Conservation (phyloP, 805 yeast species). For the Suhomyces sp. region DNA sequence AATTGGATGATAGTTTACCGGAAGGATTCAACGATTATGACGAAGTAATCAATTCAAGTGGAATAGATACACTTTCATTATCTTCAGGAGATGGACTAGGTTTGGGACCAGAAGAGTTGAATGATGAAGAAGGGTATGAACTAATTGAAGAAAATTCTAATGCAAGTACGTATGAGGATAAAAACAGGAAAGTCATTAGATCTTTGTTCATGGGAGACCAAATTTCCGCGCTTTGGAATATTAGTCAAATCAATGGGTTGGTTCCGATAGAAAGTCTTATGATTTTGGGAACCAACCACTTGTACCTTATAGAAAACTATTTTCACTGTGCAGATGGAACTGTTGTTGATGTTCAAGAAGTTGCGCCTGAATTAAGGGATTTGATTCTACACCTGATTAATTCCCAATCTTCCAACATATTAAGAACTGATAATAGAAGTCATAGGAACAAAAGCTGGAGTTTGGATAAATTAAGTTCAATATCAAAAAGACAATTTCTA, state of each 20-base stretch:
- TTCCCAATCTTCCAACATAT: constrained; percentile 39
- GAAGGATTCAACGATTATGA: neutral
- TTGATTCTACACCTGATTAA: constrained; percentile 65
- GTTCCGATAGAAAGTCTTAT: constrained; percentile 73
- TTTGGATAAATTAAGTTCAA: constrained; percentile 55
- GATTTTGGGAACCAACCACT: constrained; percentile 62
- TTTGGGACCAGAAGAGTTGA: constrained; percentile 4
- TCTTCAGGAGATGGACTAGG: constrained; percentile 14
- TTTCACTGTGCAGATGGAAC: constrained; percentile 51
- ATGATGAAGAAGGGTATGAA: constrained; percentile 40
- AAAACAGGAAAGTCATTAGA: constrained; percentile 70
- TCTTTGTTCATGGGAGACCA: constrained; percentile 68
- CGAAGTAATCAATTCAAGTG: constrained; percentile 15
- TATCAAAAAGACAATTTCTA: constrained; percentile 72
- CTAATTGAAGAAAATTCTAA: constrained; percentile 30
- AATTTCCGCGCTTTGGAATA: constrained; percentile 71
- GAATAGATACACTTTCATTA: constrained; percentile 28
- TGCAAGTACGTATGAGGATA: constrained; percentile 49
- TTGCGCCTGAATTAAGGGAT: constrained; percentile 61
- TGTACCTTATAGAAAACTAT: constrained; percentile 70
- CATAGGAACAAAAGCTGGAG: constrained; percentile 63
- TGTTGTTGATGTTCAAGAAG: constrained; percentile 67
- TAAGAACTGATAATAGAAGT: constrained; percentile 22
- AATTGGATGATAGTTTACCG: constrained; percentile 11
- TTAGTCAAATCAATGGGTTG: constrained; percentile 73